Evolutionary conservation across 495 filamentous ascomycete species (phyloP), one percentile per base, ranked within the genome.

Genomic region (Penicillium alfredii): DNA sequence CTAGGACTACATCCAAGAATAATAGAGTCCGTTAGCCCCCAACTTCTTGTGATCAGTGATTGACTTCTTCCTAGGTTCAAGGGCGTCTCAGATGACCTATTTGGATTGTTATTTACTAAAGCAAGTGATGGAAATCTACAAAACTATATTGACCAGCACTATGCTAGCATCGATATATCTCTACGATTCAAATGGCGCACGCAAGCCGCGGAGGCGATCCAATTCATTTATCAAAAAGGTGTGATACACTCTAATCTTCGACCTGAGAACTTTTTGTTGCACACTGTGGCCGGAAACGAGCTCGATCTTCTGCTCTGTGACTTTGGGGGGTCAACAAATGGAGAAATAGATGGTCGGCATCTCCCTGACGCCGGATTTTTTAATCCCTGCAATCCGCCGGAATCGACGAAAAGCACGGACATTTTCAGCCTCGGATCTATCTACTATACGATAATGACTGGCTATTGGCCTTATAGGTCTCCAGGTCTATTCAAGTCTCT

Each of bases 371-470:
- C 42, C 4, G 30, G 45, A 7, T 53, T 56, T 40, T 56, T 53
- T 36, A 40, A 56, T 36, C 52, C 49, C 33, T 36, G 31, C 17
- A 16, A 18, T 13, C 41, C 39, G 8, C 34, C 10, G 20, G 42
- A 33, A 18, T 56, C 49, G 9, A 56, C 53, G 11, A 24, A 45
- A 24, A 38, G 31, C 6, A 46, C 26, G 30, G 49, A 56, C 23
- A 56, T 58, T 7, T 56, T 58, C 23, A 52, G 55, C 22, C 55
- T 56, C 14, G 52, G 55, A 15, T 56, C 55, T 2, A 31, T 56
- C 9, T 44, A 44, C 34, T 58, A 56, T 34, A 58, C 49, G 19
- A 58, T 50, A 26, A 45, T 56, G 53, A 56, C 55, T 18, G 45
- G 53, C 11, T 35, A 56, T 41, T 58, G 53, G 55, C 52, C 55